Evolutionary conservation across 306 rosid species (phyloP).

Genomic region (Malus asiatica): DNA sequence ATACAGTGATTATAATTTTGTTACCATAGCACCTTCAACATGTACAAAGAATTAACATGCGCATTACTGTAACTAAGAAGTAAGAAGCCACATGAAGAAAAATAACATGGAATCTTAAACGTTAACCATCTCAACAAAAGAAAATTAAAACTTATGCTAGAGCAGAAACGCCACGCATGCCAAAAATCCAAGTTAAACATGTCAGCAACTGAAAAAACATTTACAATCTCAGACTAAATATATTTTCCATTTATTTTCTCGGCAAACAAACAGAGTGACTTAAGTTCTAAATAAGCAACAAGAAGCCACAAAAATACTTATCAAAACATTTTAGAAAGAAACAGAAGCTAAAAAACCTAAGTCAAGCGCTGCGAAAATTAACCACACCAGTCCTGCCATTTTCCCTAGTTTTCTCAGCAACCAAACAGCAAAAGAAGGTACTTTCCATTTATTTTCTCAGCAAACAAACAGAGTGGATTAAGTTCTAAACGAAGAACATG

Average conservation of each 20-base stretch:
- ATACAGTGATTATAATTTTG: background rate
- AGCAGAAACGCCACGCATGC: background rate
- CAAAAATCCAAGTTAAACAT: background rate
- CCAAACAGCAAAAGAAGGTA: background rate
- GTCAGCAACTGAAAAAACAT: background rate
- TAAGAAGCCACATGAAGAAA: background rate
- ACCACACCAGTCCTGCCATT: background rate
- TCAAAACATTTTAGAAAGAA: background rate
- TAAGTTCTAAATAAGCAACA: background rate
- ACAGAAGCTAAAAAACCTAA: background rate
- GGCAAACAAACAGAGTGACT: background rate
- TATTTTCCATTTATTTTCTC: background rate
- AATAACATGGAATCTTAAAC: background rate
- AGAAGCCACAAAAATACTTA: background rate
- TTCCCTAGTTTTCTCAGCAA: slow-evolving; percentile 5
- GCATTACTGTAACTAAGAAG: background rate
- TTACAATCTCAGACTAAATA: too few relatives aligned
- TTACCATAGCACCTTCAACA: background rate
- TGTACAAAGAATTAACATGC: background rate
- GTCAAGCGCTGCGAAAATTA: background rate
- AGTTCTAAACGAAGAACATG: background rate
- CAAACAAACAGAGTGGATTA: background rate
- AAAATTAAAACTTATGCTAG: too few relatives aligned
- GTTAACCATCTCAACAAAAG: too few relatives aligned
- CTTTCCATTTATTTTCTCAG: background rate